phyloP scores from a whole-genome alignment of 257 asterid genomes.

The Linderniella brevidens region DNA sequence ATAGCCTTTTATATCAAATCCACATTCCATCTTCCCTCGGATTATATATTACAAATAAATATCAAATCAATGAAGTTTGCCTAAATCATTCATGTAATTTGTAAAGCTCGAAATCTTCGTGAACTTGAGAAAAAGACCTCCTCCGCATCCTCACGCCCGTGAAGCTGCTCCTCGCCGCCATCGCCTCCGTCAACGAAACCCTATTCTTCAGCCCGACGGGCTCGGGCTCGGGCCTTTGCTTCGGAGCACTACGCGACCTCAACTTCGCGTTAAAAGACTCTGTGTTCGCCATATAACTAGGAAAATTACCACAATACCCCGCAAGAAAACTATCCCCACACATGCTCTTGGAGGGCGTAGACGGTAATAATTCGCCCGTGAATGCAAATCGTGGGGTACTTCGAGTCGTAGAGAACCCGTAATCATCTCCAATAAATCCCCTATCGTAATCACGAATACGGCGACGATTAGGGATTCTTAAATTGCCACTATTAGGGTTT shows the following conservation, averaged over 20 bases:
- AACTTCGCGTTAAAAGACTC: conserved; percentile 58
- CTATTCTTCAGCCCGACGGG: conserved; percentile 28
- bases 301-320: conserved; percentile 35
- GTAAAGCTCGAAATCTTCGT: conserved; percentile 33
- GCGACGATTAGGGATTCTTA: conserved; percentile 45
- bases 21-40: too few species aligned
- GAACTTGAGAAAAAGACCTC: conserved; percentile 37
- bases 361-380: conserved; percentile 21
- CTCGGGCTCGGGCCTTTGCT: conserved; percentile 27
- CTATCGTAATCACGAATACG: conserved; percentile 49
- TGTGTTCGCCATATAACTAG: conserved; percentile 75
- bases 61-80: too few species aligned
- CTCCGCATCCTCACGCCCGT: conserved; percentile 78
- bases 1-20: too few species aligned
- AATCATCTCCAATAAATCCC: conserved; percentile 32
- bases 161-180: conserved; percentile 80
- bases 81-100: not conserved
- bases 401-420: conserved; percentile 48
- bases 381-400: conserved; percentile 52
- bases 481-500: conserved; percentile 24
- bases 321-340: conserved; percentile 53
- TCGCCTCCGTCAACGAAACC: conserved; percentile 47
- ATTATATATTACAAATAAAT: too few species aligned
- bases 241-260: conserved; percentile 79
- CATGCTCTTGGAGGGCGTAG: conserved; percentile 58